These are phyloP conservation scores for Gnetum montanum DNA, from an alignment of 75 land plant genomes.

Conservation along the genomic window DNA sequence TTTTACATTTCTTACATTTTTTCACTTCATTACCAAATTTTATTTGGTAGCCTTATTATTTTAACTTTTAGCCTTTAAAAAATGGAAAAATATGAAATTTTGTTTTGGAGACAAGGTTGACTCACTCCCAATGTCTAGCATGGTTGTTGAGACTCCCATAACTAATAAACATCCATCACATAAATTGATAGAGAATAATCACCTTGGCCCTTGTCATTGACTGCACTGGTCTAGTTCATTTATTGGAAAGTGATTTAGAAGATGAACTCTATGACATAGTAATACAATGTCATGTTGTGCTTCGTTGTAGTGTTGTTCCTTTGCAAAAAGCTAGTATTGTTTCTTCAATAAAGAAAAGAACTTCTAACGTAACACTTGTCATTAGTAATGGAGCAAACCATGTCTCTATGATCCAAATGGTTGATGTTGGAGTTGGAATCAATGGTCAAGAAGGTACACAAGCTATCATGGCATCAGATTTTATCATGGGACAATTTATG, in stretches of 20 bases:
- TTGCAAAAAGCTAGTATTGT: background rate
- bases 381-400: conserved; percentile 62
- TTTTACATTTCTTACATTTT: too few species aligned
- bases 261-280: background rate
- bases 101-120: background rate
- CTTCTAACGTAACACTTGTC: conserved; percentile 18
- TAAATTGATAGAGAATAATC: too few species aligned
- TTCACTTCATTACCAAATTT: too few species aligned
- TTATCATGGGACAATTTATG: conserved; percentile 44
- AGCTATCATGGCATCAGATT: conserved; percentile 55
- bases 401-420: too few species aligned
- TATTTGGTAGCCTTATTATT: too few species aligned
- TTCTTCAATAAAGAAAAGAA: background rate
- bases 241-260: background rate
- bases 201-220: background rate
- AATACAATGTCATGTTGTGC: background rate
- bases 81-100: too few species aligned
- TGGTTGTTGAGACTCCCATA: background rate
- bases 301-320: background rate
- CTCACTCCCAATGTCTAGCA: background rate
- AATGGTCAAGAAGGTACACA: conserved; percentile 60
- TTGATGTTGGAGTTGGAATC: conserved; percentile 47
- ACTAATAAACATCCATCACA: too few species aligned
- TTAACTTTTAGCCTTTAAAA: too few species aligned
- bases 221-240: background rate